Percentiles rank a stretch among this genome's conserved stretches.
phyloP scores from a whole-genome alignment of 2,329 filamentous ascomycete species.

The Talaromyces rugulosus region DNA sequence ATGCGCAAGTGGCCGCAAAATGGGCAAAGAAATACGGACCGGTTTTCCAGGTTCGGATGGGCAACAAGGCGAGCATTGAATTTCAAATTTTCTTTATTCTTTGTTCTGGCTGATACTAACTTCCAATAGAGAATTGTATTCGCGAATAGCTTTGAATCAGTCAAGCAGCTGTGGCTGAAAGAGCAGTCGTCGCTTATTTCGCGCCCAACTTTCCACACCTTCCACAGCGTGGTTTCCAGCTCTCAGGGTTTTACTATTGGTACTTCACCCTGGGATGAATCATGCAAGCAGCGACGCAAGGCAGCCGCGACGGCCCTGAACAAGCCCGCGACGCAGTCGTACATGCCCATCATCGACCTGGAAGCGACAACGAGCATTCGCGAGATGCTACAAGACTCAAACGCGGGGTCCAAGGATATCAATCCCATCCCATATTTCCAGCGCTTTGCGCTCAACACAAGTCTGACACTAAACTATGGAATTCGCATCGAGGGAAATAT shows the following conservation, averaged over 20 bases:
- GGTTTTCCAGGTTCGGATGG: constrained; percentile 61
- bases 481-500: constrained; percentile 69
- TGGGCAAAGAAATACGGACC: constrained; percentile 60
- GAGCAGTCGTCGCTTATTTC: constrained; percentile 75
- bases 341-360: constrained; percentile 78
- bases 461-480: constrained; percentile 74
- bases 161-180: constrained; percentile 69
- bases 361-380: constrained; percentile 69
- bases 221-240: constrained; percentile 72
- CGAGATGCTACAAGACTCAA: constrained; percentile 63
- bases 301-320: constrained; percentile 76
- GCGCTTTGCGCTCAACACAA: constrained; percentile 71
- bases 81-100: constrained; percentile 24
- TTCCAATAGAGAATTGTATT: constrained; percentile 61
- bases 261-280: constrained; percentile 79
- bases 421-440: constrained; percentile 72
- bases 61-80: constrained; percentile 50
- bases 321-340: constrained; percentile 68
- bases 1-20: constrained; percentile 52
- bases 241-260: constrained; percentile 79
- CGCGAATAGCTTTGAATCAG: constrained; percentile 72
- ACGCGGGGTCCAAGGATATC: constrained; percentile 59
- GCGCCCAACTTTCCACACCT: constrained; percentile 73
- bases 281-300: constrained; percentile 71
- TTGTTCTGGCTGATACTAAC: constrained; percentile 9